Evolutionary conservation across 495 filamentous ascomycete genomes (phyloP).

Genomic region (Trichocladium antarcticum): DNA sequence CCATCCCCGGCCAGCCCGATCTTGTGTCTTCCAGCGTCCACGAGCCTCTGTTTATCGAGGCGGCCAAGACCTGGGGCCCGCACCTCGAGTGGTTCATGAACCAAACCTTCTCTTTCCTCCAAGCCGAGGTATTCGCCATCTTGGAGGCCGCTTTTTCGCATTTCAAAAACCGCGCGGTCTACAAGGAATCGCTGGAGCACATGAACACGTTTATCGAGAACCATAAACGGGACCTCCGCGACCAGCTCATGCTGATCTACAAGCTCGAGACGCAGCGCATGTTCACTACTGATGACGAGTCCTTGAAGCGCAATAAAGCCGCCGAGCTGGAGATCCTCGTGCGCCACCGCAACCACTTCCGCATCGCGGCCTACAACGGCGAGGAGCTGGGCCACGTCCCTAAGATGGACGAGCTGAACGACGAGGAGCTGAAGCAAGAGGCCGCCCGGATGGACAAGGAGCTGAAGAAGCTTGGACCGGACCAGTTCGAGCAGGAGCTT

Average conservation of each 20-base stretch:
- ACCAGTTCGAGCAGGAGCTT: slow-evolving; percentile 38
- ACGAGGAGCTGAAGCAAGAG: slow-evolving; percentile 28
- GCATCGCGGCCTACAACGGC: slow-evolving; percentile 17
- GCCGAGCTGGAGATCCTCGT: slow-evolving; percentile 26
- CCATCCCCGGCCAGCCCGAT: slow-evolving; percentile 35
- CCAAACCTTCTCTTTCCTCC: slow-evolving; percentile 26
- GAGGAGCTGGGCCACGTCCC: slow-evolving; percentile 21
- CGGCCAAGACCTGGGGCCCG: slow-evolving; percentile 27
- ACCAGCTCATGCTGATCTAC: slow-evolving; percentile 26
- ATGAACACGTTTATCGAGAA: slow-evolving; percentile 27
- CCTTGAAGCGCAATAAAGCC: slow-evolving; percentile 28
- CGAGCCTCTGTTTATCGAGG: slow-evolving; percentile 28
- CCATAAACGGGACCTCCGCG: slow-evolving; percentile 17
- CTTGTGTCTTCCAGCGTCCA: slow-evolving; percentile 34
- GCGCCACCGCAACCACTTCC: slow-evolving; percentile 30
- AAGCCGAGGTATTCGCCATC: slow-evolving; percentile 19
- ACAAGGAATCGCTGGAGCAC: slow-evolving; percentile 25
- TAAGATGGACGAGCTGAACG: slow-evolving; percentile 32
- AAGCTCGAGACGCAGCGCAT: slow-evolving; percentile 30
- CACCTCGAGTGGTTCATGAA: slow-evolving; percentile 27
- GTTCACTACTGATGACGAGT: slow-evolving; percentile 33
- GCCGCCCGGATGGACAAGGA: slow-evolving; percentile 17
- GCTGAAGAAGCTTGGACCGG: slow-evolving; percentile 29
- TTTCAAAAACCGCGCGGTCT: slow-evolving; percentile 32
- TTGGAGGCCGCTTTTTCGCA: slow-evolving; percentile 28